Conservation (phyloP, 257 asterid genomes). For the Datura wrightii region DNA sequence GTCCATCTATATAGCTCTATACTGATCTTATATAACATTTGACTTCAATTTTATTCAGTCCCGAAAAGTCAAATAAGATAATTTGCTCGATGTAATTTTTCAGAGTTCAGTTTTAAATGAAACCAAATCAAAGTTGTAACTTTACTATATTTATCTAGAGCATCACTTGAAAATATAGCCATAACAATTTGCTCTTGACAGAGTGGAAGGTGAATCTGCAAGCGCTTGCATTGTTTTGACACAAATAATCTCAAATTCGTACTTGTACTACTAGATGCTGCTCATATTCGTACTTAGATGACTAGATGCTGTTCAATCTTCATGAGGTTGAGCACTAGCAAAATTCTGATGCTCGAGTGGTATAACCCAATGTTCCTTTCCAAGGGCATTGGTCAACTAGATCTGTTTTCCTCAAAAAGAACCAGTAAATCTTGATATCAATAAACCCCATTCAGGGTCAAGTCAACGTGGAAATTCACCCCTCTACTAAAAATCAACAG, state of each 20-base stretch:
- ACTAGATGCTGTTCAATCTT: not conserved
- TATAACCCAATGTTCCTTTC: not conserved
- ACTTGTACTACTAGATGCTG: not conserved
- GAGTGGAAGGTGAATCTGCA: not conserved
- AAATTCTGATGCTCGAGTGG: not conserved
- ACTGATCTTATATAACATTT: not conserved
- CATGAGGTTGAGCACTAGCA: conserved; percentile 23
- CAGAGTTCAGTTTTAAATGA: not conserved
- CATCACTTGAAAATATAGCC: not conserved
- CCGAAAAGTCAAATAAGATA: not conserved
- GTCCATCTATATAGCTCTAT: not conserved
- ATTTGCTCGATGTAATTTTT: not conserved
- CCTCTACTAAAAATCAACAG: not conserved
- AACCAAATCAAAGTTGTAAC: conserved; percentile 5
- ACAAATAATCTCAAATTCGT: not conserved
- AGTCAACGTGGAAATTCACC: not conserved
- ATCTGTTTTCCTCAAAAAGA: not conserved
- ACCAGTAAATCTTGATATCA: not conserved
- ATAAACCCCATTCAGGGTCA: not conserved
- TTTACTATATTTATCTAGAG: not conserved
- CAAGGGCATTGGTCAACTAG: conserved; percentile 13
- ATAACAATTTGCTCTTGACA: not conserved
- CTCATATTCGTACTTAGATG: not conserved
- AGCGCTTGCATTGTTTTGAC: not conserved
- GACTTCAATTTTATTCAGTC: not conserved